These are phyloP conservation scores for Candida anglica DNA, from an alignment of 805 yeast species.

Conservation along the genomic window DNA sequence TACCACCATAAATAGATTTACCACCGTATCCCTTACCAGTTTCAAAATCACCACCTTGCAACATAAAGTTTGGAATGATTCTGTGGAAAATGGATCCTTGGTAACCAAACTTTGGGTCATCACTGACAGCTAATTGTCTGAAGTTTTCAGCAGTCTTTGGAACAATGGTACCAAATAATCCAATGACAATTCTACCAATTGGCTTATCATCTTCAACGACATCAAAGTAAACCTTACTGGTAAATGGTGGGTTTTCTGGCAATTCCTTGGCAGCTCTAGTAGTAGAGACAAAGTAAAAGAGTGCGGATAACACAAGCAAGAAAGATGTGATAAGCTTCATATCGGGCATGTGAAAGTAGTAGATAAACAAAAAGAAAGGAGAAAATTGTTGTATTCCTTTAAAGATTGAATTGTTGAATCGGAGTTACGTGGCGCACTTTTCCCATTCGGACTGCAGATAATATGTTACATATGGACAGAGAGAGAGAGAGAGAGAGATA, in stretches of 20 bases:
- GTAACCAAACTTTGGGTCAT: constrained; percentile 65
- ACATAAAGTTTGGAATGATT: constrained; percentile 67
- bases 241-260: constrained; percentile 48
- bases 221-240: constrained; percentile 83
- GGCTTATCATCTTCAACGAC: constrained; percentile 71
- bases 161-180: constrained; percentile 47
- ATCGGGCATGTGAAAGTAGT: neutral
- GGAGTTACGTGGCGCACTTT: too few species aligned
- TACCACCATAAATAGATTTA: constrained; percentile 71
- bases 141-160: constrained; percentile 83
- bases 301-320: neutral
- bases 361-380: neutral
- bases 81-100: constrained; percentile 66
- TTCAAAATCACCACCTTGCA: constrained; percentile 87
- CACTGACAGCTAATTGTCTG: constrained; percentile 60
- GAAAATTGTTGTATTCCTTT: too few species aligned
- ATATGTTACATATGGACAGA: too few species aligned
- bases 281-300: constrained; percentile 2
- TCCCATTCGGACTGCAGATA: too few species aligned
- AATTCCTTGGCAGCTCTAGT: constrained; percentile 7
- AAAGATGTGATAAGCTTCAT: constrained; percentile 4
- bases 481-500: too few species aligned
- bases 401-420: too few species aligned
- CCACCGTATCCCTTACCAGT: constrained; percentile 76
- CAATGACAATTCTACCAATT: constrained; percentile 81